Percentiles rank a stretch among this genome's conserved stretches.
phyloP scores from a whole-genome alignment of 306 rosid species.

The Citrullus colocynthis region DNA sequence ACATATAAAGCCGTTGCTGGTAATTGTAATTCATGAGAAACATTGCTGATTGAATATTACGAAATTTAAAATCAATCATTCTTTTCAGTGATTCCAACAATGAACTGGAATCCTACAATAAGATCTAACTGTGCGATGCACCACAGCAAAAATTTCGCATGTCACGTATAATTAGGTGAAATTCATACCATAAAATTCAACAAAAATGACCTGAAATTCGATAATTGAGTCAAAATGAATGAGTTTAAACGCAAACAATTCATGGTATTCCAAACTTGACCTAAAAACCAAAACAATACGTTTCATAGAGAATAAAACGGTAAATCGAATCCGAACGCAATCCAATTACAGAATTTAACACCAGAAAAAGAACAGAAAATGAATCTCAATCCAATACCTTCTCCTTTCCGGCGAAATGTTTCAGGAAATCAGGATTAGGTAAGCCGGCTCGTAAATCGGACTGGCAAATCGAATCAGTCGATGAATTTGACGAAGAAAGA shows the following conservation, averaged over 20 bases:
- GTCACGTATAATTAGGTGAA: neutral
- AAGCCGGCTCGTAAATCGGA: constrained; percentile 15
- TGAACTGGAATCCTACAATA: neutral
- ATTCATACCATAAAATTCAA: neutral
- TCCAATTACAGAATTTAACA: neutral
- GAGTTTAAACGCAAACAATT: neutral
- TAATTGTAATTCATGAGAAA: neutral
- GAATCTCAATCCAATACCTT: constrained; percentile 30
- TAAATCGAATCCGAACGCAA: neutral
- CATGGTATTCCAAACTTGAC: neutral
- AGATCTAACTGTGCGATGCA: neutral
- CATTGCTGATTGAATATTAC: neutral
- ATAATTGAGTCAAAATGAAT: neutral
- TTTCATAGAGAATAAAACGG: neutral
- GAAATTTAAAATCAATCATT: neutral
- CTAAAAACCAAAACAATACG: neutral
- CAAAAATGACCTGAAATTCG: neutral
- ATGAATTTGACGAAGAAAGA: constrained; percentile 15
- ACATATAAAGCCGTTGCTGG: neutral
- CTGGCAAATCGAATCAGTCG: constrained; percentile 3
- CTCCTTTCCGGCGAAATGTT: constrained; percentile 30
- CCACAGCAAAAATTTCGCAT: neutral
- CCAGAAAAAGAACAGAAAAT: neutral
- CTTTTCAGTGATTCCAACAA: neutral
- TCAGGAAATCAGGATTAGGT: constrained; percentile 21